Evolutionary conservation across 225 moss, liverwort and hornwort species (phyloP).

Genomic region (Straminergon stramineum): DNA sequence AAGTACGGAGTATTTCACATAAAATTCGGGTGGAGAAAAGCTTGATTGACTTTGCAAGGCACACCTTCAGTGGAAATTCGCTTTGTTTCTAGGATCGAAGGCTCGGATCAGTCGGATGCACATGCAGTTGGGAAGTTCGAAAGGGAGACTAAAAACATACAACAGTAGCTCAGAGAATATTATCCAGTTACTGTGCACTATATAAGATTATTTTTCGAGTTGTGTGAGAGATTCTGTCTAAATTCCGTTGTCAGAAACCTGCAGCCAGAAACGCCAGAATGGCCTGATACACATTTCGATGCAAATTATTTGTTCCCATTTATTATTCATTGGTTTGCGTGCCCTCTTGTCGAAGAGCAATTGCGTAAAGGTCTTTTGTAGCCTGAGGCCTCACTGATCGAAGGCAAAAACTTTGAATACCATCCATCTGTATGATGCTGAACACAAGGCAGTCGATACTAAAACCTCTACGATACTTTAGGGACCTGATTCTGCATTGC

Average conservation of each 20-base stretch:
- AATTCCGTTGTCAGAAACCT: slow-evolving; percentile 20
- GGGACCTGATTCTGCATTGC: not conserved
- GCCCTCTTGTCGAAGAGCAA: not conserved
- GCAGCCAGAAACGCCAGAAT: not conserved
- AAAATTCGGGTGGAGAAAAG: not conserved
- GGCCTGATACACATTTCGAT: not conserved
- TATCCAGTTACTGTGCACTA: slow-evolving; percentile 5
- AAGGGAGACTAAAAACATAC: not conserved
- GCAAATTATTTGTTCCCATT: not conserved
- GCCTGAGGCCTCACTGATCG: not conserved
- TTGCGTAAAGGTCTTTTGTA: not conserved
- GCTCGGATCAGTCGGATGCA: not conserved
- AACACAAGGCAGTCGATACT: not conserved
- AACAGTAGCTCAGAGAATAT: not conserved
- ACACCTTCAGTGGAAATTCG: too few relatives aligned
- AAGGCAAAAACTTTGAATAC: not conserved
- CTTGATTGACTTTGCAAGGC: not conserved
- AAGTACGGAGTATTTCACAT: too few relatives aligned
- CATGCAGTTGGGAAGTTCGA: not conserved
- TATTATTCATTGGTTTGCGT: not conserved
- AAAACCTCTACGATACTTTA: too few relatives aligned
- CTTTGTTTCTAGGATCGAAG: not conserved
- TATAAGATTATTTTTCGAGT: not conserved
- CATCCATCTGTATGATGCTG: not conserved
- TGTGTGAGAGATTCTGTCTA: not conserved